Evolutionary conservation across 2,329 filamentous ascomycete species (phyloP).

Genomic region (Colletotrichum orbiculare): DNA sequence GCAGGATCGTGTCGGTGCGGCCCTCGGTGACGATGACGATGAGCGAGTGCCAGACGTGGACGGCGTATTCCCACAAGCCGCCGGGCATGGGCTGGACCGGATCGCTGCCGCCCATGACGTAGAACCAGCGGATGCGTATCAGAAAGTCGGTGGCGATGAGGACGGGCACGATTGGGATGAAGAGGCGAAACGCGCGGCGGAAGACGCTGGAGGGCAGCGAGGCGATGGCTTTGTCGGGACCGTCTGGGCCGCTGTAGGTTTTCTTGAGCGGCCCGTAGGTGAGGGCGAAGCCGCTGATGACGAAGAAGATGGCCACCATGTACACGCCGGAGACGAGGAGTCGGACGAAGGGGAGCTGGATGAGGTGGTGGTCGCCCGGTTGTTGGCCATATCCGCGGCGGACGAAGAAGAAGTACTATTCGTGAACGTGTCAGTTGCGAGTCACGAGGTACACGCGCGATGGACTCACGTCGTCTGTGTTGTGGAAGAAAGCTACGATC

Average conservation of each 20-base stretch:
- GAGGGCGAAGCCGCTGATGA: slow-evolving; percentile 51
- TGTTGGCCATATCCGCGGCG: slow-evolving; percentile 19
- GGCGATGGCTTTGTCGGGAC: slow-evolving; percentile 21
- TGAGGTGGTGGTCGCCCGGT: slow-evolving; percentile 11
- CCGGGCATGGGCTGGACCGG: slow-evolving; percentile 23
- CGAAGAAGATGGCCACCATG: slow-evolving; percentile 50
- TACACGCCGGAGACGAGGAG: slow-evolving; percentile 42
- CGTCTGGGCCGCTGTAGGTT: slow-evolving; percentile 28
- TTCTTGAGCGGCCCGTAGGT: slow-evolving; percentile 44
- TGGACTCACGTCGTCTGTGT: slow-evolving; percentile 40
- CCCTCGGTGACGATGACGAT: slow-evolving; percentile 61
- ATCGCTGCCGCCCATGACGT: not conserved
- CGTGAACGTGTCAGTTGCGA: slow-evolving; percentile 40
- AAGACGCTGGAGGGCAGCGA: slow-evolving; percentile 35
- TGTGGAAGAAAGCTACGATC: slow-evolving; percentile 66
- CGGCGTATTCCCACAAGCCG: slow-evolving; percentile 50
- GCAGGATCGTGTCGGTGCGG: slow-evolving; percentile 61
- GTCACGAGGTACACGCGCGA: slow-evolving; percentile 23
- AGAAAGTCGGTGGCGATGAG: slow-evolving; percentile 5
- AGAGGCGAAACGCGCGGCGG: slow-evolving; percentile 37
- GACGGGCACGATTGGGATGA: slow-evolving; percentile 26
- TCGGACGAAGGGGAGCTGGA: slow-evolving; percentile 43
- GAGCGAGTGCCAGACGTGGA: slow-evolving; percentile 61
- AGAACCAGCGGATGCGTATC: not conserved
- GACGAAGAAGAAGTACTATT: slow-evolving; percentile 15